A percentile compares a stretch with the other conserved stretches of the same genome.
phyloP scores from a whole-genome alignment of 331 rosid genomes.

The Phaseolus coccineus region DNA sequence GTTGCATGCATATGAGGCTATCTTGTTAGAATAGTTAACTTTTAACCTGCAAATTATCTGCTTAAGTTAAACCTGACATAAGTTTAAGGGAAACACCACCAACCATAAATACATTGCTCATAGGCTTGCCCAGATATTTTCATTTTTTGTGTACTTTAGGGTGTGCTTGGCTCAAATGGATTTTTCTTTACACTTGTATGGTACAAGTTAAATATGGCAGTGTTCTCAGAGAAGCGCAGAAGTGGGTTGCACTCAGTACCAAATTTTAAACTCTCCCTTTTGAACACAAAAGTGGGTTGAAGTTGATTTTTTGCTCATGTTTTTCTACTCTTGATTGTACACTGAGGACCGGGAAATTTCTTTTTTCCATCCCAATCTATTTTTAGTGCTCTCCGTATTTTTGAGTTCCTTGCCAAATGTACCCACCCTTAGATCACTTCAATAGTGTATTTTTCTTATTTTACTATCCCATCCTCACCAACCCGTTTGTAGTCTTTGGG shows the following conservation, averaged over 20 bases:
- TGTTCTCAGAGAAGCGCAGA: conserved; percentile 1
- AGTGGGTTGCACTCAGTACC: background rate
- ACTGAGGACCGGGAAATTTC: background rate
- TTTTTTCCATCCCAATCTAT: conserved; percentile 13
- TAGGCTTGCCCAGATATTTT: conserved; percentile 11
- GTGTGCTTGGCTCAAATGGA: conserved; percentile 15
- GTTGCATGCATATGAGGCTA: conserved; percentile 31
- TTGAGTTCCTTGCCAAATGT: conserved; percentile 28
- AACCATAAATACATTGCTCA: conserved; percentile 29
- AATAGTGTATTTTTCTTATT: conserved; percentile 25
- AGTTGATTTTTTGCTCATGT: conserved; percentile 23
- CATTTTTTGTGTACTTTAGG: conserved; percentile 25
- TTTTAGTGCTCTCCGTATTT: conserved; percentile 24
- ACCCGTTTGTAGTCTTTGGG: conserved; percentile 21
- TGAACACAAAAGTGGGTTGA: conserved; percentile 29
- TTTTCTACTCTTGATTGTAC: background rate
- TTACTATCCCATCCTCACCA: background rate
- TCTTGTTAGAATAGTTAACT: conserved; percentile 30
- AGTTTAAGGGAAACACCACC: conserved; percentile 21
- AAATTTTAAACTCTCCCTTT: conserved; percentile 12
- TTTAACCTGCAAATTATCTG: conserved; percentile 36
- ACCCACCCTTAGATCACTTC: conserved; percentile 35
- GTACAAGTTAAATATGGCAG: conserved; percentile 24
- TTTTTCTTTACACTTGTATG: conserved; percentile 19
- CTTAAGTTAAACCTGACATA: conserved; percentile 7